Percentiles rank a stretch among this genome's conserved stretches.
Evolutionary conservation across 2,329 filamentous ascomycete genomes (phyloP).

Genomic region (Hymenoscyphus repandus): DNA sequence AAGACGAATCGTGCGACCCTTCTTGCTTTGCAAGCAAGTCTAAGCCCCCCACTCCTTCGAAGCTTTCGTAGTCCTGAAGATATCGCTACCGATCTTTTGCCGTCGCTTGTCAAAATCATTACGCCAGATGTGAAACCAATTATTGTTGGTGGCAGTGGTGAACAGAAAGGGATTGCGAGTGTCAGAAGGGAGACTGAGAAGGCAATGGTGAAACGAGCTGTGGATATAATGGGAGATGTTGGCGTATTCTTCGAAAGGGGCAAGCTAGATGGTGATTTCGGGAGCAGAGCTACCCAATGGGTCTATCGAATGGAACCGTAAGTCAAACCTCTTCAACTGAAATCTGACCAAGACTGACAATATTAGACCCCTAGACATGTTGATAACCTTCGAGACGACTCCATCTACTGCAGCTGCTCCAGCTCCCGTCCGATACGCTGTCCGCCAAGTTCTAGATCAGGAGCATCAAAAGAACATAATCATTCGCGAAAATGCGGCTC

Average conservation of each 20-base stretch:
- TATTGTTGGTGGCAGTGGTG: conserved; percentile 66
- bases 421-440: conserved; percentile 79
- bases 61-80: conserved; percentile 75
- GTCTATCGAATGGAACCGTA: conserved; percentile 94
- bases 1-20: conserved; percentile 75
- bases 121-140: conserved; percentile 90
- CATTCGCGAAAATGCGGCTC: conserved; percentile 58
- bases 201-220: conserved; percentile 70
- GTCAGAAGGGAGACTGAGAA: conserved; percentile 86
- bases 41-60: conserved; percentile 66
- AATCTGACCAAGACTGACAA: conserved; percentile 9
- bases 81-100: conserved; percentile 76
- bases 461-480: conserved; percentile 73
- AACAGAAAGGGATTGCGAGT: conserved; percentile 65
- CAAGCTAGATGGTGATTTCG: conserved; percentile 65
- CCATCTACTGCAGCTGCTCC: conserved; percentile 47
- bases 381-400: conserved; percentile 70
- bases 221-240: conserved; percentile 76
- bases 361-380: conserved; percentile 62
- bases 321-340: conserved; percentile 36
- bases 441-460: conserved; percentile 88
- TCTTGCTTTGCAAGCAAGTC: conserved; percentile 66
- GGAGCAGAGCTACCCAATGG: conserved; percentile 57
- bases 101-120: conserved; percentile 77
- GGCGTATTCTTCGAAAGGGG: conserved; percentile 77